Percentiles rank a stretch among this genome's conserved stretches.
These are phyloP conservation scores for Thalassiosira hispida DNA, from an alignment of 352 stramenopile species.

Conservation along the genomic window DNA sequence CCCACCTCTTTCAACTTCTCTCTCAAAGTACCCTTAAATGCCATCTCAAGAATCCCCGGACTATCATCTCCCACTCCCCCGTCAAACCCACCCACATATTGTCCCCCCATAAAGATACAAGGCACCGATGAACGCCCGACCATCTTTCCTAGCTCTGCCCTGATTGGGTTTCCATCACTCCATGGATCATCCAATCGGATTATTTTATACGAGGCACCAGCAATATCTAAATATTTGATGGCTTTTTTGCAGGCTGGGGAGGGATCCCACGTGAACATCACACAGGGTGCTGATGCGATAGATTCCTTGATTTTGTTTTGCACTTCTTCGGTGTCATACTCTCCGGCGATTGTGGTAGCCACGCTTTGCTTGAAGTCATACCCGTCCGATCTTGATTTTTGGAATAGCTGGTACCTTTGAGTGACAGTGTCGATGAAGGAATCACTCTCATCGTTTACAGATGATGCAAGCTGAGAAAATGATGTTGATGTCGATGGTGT, in stretches of 20 bases:
- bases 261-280: slow-evolving; percentile 70
- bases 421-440: slow-evolving; percentile 50
- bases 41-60: slow-evolving; percentile 69
- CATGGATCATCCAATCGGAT: slow-evolving; percentile 75
- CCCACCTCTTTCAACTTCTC: slow-evolving; percentile 58
- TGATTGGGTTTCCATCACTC: slow-evolving; percentile 65
- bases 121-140: slow-evolving; percentile 64
- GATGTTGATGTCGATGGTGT: slow-evolving; percentile 8
- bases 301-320: slow-evolving; percentile 50
- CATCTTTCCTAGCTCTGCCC: slow-evolving; percentile 70
- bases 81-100: slow-evolving; percentile 78
- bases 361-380: slow-evolving; percentile 59
- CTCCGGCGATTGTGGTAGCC: slow-evolving; percentile 56
- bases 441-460: neutral
- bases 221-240: slow-evolving; percentile 66
- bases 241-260: slow-evolving; percentile 72
- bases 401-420: slow-evolving; percentile 36
- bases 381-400: slow-evolving; percentile 48
- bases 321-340: slow-evolving; percentile 60
- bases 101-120: slow-evolving; percentile 66
- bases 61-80: slow-evolving; percentile 56
- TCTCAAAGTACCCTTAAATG: slow-evolving; percentile 70
- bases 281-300: slow-evolving; percentile 56
- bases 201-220: slow-evolving; percentile 57
- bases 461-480: slow-evolving; percentile 14